Evolutionary conservation across 2,329 filamentous ascomycete genomes (phyloP).

Genomic region (Penicillium sp.): DNA sequence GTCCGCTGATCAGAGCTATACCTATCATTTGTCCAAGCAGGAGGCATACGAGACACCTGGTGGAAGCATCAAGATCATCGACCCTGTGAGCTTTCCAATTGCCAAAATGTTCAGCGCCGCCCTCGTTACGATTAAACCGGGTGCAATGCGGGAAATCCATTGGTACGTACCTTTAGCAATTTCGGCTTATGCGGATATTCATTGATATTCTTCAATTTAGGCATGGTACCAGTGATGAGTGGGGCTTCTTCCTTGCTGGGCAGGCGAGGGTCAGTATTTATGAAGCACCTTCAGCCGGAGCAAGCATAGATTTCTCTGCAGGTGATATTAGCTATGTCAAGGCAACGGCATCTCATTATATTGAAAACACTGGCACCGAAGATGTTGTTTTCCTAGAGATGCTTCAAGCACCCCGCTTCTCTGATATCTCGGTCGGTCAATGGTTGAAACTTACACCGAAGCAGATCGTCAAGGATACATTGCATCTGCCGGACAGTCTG

Average conservation of each 20-base stretch:
- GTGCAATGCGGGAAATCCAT: slow-evolving; percentile 6
- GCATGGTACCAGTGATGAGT: slow-evolving; percentile 8
- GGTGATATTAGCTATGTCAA: slow-evolving; percentile 5
- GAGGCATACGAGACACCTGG: slow-evolving; percentile 3
- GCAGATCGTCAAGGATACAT: slow-evolving; percentile 7
- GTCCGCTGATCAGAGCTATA: slow-evolving; percentile 1
- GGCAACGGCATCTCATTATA: slow-evolving; percentile 3
- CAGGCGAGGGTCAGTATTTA: slow-evolving; percentile 4
- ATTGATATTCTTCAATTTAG: too few relatives aligned
- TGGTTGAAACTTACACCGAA: slow-evolving; percentile 9
- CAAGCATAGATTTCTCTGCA: slow-evolving; percentile 4
- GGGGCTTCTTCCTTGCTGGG: slow-evolving; percentile 7
- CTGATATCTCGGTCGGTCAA: slow-evolving; percentile 6
- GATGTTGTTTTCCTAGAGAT: slow-evolving; percentile 6
- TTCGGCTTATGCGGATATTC: too few relatives aligned
- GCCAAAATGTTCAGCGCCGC: slow-evolving; percentile 4
- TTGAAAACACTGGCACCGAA: slow-evolving; percentile 6
- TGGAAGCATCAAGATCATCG: slow-evolving; percentile 10
- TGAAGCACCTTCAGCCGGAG: slow-evolving; percentile 2
- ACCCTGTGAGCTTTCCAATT: slow-evolving; percentile 5
- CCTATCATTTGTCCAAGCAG: slow-evolving; percentile 7
- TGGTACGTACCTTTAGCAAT: slow-evolving; percentile 3
- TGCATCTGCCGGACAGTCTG: slow-evolving; percentile 4
- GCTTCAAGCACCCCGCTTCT: slow-evolving; percentile 3
- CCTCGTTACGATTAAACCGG: slow-evolving; percentile 7